Percentiles rank a stretch among this genome's conserved stretches.
phyloP scores from a whole-genome alignment of 805 yeast genomes.

The Myxozyma vanderwaltii region DNA sequence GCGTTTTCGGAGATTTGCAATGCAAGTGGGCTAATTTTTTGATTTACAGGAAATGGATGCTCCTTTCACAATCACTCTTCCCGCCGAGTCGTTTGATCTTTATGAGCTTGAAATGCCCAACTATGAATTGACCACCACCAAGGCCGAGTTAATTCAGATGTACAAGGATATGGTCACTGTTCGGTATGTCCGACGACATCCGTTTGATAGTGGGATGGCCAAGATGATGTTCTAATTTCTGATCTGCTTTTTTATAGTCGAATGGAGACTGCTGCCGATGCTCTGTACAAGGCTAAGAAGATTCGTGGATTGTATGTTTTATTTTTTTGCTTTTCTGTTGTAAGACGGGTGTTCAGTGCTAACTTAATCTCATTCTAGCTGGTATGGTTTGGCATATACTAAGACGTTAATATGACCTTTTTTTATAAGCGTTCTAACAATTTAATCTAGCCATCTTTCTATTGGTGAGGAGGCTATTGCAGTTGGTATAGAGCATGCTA shows the following conservation, averaged over 20 bases:
- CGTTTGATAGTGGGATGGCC: neutral
- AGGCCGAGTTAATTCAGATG: conserved; percentile 81
- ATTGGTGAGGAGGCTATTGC: conserved; percentile 99
- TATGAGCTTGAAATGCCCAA: conserved; percentile 71
- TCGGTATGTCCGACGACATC: conserved; percentile 36
- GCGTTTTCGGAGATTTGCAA: neutral
- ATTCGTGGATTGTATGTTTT: conserved; percentile 82
- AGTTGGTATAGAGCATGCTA: conserved; percentile 96
- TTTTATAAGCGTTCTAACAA: too few relatives aligned
- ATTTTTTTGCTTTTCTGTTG: neutral
- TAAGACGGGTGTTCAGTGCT: neutral
- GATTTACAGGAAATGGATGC: conserved; percentile 24
- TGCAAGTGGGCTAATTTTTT: neutral
- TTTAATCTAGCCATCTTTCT: conserved; percentile 70
- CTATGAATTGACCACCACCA: conserved; percentile 73
- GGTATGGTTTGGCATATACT: conserved; percentile 3
- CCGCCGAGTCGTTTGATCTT: conserved; percentile 81
- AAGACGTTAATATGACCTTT: neutral
- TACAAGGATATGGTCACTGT: conserved; percentile 93
- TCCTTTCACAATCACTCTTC: conserved; percentile 50
- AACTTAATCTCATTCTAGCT: conserved; percentile 13
- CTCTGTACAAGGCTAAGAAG: conserved; percentile 96
- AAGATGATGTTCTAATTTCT: neutral
- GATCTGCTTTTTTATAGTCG: conserved; percentile 55
- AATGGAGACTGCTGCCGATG: conserved; percentile 99